These are phyloP conservation scores for Bacidia rubella DNA, from an alignment of 495 filamentous ascomycete genomes.

Conservation along the genomic window DNA sequence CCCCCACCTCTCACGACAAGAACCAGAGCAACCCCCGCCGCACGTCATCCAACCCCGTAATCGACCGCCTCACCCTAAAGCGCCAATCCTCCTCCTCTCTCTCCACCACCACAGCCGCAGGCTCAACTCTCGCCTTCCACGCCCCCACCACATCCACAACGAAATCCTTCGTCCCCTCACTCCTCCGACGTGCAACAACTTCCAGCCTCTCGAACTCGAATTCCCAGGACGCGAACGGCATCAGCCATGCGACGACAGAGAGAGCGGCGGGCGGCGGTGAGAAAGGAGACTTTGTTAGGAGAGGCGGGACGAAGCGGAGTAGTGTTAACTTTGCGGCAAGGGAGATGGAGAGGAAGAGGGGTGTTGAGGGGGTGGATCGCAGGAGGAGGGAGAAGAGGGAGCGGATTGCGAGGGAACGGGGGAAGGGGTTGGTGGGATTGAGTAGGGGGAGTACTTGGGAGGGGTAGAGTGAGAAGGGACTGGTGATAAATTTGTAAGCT, in stretches of 20 bases:
- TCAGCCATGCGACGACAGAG: slow-evolving; percentile 21
- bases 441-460: slow-evolving; percentile 7
- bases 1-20: slow-evolving; percentile 17
- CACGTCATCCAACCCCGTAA: slow-evolving; percentile 34
- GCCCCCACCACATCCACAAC: slow-evolving; percentile 27
- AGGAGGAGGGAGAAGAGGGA: slow-evolving; percentile 54
- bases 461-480: background rate
- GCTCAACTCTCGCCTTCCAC: slow-evolving; percentile 44
- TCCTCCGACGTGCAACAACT: slow-evolving; percentile 68
- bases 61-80: slow-evolving; percentile 74
- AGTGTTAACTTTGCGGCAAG: slow-evolving; percentile 73
- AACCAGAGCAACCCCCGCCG: slow-evolving; percentile 36
- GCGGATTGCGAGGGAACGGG: slow-evolving; percentile 38
- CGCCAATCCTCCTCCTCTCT: slow-evolving; percentile 46
- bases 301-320: slow-evolving; percentile 53
- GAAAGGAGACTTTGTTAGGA: slow-evolving; percentile 28
- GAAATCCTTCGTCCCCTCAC: slow-evolving; percentile 58
- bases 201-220: slow-evolving; percentile 31
- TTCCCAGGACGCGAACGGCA: slow-evolving; percentile 25
- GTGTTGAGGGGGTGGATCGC: slow-evolving; percentile 45
- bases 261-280: slow-evolving; percentile 27
- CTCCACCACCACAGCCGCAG: slow-evolving; percentile 27
- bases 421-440: slow-evolving; percentile 9
- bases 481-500: no score
- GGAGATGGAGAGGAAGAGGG: slow-evolving; percentile 49